These are phyloP conservation scores for Coemansia guatemalensis DNA, from an alignment of 192 early-diverging fungal species.

Conservation along the genomic window DNA sequence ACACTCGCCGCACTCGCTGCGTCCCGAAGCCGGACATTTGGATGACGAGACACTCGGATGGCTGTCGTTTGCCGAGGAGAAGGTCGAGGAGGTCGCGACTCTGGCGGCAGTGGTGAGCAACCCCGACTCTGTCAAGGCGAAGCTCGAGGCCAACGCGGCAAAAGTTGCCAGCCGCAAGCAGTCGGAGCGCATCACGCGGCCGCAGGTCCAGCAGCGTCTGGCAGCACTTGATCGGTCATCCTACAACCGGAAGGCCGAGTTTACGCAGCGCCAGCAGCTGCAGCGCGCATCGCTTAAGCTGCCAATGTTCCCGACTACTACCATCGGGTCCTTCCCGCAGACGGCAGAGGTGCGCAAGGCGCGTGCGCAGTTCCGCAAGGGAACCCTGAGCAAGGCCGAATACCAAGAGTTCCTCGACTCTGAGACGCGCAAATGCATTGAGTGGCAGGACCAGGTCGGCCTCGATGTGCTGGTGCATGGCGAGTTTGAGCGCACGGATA, in stretches of 20 bases:
- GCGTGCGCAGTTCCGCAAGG: slow-evolving; percentile 89
- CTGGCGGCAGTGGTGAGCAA: slow-evolving; percentile 60
- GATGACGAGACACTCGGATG: slow-evolving; percentile 84
- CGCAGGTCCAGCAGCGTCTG: slow-evolving; percentile 74
- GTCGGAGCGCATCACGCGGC: slow-evolving; percentile 82
- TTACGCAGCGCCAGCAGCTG: slow-evolving; percentile 65
- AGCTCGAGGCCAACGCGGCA: slow-evolving; percentile 69
- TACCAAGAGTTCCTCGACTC: slow-evolving; percentile 84
- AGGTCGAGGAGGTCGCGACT: slow-evolving; percentile 78
- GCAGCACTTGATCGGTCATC: slow-evolving; percentile 64
- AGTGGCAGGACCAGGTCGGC: slow-evolving; percentile 85
- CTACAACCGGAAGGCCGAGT: slow-evolving; percentile 74
- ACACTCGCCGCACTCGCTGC: slow-evolving; percentile 88
- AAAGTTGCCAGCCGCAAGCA: slow-evolving; percentile 67
- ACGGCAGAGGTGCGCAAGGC: slow-evolving; percentile 93
- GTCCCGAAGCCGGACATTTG: slow-evolving; percentile 69
- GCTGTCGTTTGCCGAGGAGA: slow-evolving; percentile 93
- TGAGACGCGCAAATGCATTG: slow-evolving; percentile 82
- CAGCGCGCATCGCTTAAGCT: slow-evolving; percentile 80
- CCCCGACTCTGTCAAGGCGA: slow-evolving; percentile 61
- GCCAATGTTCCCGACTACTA: slow-evolving; percentile 94
- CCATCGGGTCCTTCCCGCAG: slow-evolving; percentile 98
- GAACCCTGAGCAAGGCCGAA: slow-evolving; percentile 61
- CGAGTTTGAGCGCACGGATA: slow-evolving; percentile 95
- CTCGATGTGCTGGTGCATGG: slow-evolving; percentile 98